Conservation (phyloP, 1,284 basidiomycete genomes). For the Melampsora medusae region DNA sequence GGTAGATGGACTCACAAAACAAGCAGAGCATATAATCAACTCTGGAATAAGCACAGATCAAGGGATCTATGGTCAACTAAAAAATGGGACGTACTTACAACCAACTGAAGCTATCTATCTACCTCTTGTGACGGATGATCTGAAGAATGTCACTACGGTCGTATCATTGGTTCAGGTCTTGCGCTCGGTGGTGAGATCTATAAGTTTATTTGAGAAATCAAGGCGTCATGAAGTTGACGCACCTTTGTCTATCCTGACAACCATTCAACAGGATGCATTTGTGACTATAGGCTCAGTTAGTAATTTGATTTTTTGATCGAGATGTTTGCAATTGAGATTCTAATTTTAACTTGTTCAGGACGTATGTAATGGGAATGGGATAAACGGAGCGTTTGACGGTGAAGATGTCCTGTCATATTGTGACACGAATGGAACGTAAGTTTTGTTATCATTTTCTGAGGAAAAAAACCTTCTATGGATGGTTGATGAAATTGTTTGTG, state of each 20-base stretch:
- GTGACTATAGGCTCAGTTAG: conserved; percentile 40
- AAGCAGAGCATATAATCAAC: conserved; percentile 6
- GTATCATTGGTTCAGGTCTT: conserved; percentile 36
- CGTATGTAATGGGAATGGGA: conserved; percentile 36
- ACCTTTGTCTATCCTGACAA: neutral
- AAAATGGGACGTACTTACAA: conserved; percentile 41
- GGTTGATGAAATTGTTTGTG: neutral
- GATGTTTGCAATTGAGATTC: neutral
- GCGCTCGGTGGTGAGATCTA: conserved; percentile 18
- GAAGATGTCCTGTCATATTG: conserved; percentile 41
- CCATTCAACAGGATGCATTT: conserved; percentile 31
- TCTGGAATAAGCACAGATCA: conserved; percentile 42
- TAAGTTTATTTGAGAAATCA: neutral
- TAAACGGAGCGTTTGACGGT: conserved; percentile 28
- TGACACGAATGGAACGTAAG: conserved; percentile 44
- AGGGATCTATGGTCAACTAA: conserved; percentile 43
- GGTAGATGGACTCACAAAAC: conserved; percentile 22
- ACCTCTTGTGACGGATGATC: conserved; percentile 37
- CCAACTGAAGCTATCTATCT: conserved; percentile 29
- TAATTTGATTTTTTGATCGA: neutral
- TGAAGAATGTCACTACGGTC: conserved; percentile 42
- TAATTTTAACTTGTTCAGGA: conserved; percentile 18
- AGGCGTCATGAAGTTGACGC: neutral
- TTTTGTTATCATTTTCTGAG: neutral
- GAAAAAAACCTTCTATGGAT: too few species aligned